Conservation (phyloP, 2,329 filamentous ascomycete genomes). For the Erysiphe pisi region DNA sequence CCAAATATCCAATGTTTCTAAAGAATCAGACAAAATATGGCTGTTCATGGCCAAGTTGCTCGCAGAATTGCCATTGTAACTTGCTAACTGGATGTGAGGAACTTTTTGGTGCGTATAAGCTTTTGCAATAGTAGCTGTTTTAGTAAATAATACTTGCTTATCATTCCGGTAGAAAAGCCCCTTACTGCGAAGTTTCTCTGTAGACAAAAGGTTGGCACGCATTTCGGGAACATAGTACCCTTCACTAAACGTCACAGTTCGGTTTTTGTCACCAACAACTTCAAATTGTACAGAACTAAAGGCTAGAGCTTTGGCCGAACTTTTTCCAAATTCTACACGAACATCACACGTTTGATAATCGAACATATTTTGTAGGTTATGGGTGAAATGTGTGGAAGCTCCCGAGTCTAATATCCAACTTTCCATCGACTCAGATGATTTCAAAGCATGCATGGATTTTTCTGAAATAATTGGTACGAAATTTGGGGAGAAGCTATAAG, state of each 20-base stretch:
- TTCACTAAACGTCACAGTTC: slow-evolving; percentile 22
- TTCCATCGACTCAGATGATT: slow-evolving; percentile 11
- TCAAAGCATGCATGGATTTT: not conserved
- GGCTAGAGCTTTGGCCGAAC: slow-evolving; percentile 23
- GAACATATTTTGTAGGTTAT: slow-evolving; percentile 14
- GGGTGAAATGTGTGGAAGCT: slow-evolving; percentile 23
- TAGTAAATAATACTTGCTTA: slow-evolving; percentile 14
- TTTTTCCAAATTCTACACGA: slow-evolving; percentile 23
- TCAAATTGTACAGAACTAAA: slow-evolving; percentile 19
- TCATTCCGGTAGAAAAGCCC: slow-evolving; percentile 9
- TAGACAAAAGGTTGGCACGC: slow-evolving; percentile 17
- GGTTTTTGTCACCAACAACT: slow-evolving; percentile 26
- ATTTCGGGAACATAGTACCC: slow-evolving; percentile 19
- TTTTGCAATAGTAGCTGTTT: slow-evolving; percentile 16
- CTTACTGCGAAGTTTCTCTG: slow-evolving; percentile 13
- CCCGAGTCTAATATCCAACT: slow-evolving; percentile 24
- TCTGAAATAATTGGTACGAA: not conserved
- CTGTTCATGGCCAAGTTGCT: not conserved
- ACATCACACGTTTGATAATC: slow-evolving; percentile 21
- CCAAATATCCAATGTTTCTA: slow-evolving; percentile 9
- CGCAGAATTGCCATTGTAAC: not conserved
- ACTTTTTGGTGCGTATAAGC: not conserved
- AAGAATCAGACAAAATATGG: slow-evolving; percentile 20
- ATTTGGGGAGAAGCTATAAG: not conserved
- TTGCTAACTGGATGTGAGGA: slow-evolving; percentile 6